Conservation (phyloP, 768 basidiomycete species). For the Saitozyma podzolica region DNA sequence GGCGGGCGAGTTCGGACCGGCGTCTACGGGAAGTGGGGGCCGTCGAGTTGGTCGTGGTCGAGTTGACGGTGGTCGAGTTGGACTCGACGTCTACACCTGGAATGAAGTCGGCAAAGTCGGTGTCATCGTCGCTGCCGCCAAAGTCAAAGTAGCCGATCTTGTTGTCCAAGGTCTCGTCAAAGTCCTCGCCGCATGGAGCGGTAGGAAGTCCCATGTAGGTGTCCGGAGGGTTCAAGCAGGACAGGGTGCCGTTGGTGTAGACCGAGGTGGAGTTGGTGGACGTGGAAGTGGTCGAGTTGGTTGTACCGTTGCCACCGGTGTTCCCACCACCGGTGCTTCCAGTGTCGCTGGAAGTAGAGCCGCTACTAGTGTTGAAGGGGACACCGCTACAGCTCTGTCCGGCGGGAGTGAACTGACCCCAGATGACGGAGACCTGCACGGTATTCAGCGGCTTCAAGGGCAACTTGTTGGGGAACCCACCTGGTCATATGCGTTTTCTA, state of each 20-base stretch:
- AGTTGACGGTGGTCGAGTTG: no score
- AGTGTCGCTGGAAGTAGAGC: neutral
- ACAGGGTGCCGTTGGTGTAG: constrained; percentile 2
- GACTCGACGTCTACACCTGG: no score
- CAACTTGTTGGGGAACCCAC: neutral
- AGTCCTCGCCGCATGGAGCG: constrained; percentile 16
- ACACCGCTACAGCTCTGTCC: neutral
- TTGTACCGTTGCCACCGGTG: neutral
- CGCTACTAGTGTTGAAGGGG: neutral
- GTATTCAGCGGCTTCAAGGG: neutral
- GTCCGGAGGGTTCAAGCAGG: constrained; percentile 2
- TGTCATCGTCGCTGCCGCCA: neutral
- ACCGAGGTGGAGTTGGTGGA: neutral
- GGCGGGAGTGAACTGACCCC: constrained; percentile 11
- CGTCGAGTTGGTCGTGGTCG: no score
- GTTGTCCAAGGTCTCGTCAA: constrained; percentile 13
- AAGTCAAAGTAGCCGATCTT: constrained; percentile 13
- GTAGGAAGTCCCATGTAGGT: constrained; percentile 14
- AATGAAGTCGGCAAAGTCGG: neutral
- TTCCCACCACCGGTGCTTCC: neutral
- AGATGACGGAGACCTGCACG: constrained; percentile 7
- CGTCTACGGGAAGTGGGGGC: no score
- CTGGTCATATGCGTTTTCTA: constrained; percentile 10
- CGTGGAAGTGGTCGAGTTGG: neutral
- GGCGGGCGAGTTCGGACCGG: no score